Evolutionary conservation across 371 early-diverging fungal species (phyloP).

Genomic region (Mucor plumbeus): DNA sequence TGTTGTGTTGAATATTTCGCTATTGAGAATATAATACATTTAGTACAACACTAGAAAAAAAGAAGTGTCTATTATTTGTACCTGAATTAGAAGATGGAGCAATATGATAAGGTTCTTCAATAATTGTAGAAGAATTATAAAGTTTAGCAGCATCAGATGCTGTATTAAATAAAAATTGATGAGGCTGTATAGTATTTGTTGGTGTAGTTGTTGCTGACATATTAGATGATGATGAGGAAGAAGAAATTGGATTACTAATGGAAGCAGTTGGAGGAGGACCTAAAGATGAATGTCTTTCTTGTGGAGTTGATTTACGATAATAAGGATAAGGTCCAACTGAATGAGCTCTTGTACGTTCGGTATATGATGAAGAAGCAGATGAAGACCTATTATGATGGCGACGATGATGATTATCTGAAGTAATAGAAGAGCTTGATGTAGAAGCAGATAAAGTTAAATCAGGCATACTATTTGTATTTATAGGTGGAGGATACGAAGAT

Average conservation of each 20-base stretch:
- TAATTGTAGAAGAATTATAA: conserved; percentile 18
- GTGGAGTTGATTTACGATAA: conserved; percentile 24
- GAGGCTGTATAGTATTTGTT: not conserved
- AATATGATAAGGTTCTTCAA: conserved; percentile 20
- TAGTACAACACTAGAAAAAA: no score
- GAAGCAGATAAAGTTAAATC: conserved; percentile 30
- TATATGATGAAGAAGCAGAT: conserved; percentile 21
- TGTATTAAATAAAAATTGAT: conserved; percentile 2
- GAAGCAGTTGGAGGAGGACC: conserved; percentile 24
- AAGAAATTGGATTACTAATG: not conserved
- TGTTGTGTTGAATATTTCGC: not conserved
- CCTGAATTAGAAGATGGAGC: conserved; percentile 12
- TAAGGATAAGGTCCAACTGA: conserved; percentile 47
- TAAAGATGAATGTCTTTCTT: conserved; percentile 30
- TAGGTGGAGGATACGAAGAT: not conserved
- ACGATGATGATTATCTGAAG: conserved; percentile 24
- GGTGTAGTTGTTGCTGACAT: not conserved
- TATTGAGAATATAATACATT: not conserved
- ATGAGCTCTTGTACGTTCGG: conserved; percentile 41
- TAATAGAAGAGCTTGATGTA: conserved; percentile 37
- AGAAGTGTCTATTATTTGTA: not conserved
- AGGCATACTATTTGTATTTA: conserved; percentile 8
- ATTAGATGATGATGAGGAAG: not conserved
- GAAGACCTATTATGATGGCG: conserved; percentile 15
- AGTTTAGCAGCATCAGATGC: conserved; percentile 4